A percentile compares a stretch with the other conserved stretches of the same genome.
Evolutionary conservation across 805 yeast species (phyloP).

Genomic region (Candida cerambycidarum): DNA sequence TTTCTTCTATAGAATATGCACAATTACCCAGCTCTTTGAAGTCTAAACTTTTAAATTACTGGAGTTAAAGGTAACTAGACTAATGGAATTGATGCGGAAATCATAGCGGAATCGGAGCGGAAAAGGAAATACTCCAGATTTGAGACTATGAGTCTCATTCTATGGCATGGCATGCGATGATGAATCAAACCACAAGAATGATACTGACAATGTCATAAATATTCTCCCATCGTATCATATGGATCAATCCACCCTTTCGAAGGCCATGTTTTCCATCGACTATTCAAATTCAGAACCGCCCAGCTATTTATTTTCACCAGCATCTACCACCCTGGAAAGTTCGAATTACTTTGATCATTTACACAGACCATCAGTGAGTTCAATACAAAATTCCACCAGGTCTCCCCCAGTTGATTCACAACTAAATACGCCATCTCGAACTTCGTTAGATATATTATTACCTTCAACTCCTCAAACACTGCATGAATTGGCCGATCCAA

Average conservation of each 20-base stretch:
- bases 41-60: too few relatives aligned
- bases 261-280: constrained; percentile 4
- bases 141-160: too few relatives aligned
- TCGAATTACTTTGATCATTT: not conserved
- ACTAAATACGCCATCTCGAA: too few relatives aligned
- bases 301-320: constrained; percentile 26
- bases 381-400: constrained; percentile 9
- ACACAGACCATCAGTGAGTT: not conserved
- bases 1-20: too few relatives aligned
- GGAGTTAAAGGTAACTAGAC: too few relatives aligned
- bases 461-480: not conserved
- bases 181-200: not conserved
- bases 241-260: constrained; percentile 32
- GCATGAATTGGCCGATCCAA: constrained; percentile 13
- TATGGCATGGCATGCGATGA: too few relatives aligned
- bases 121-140: too few relatives aligned
- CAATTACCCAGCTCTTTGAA: too few relatives aligned
- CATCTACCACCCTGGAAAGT: not conserved
- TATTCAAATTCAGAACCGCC: constrained; percentile 34
- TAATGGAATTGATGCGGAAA: too few relatives aligned
- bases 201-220: constrained; percentile 24
- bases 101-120: too few relatives aligned
- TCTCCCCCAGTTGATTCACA: not conserved
- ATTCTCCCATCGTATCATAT: constrained; percentile 42
- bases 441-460: too few relatives aligned